These are phyloP conservation scores for Neonectria ditissima DNA, from an alignment of 2,329 filamentous ascomycete genomes.

Conservation along the genomic window DNA sequence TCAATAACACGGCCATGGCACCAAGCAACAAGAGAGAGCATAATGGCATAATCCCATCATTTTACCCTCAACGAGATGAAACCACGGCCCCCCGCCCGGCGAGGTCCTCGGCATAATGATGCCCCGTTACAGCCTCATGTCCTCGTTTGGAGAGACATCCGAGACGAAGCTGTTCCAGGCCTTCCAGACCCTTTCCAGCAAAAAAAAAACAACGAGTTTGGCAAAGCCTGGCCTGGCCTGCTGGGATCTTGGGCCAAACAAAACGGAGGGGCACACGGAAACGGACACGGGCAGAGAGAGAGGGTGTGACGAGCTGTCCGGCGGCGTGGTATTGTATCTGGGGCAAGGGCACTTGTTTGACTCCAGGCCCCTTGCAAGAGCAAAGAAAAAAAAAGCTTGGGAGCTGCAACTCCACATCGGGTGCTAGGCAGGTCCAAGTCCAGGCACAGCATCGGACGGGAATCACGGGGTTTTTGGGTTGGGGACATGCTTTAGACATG, in stretches of 20 bases:
- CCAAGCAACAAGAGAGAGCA: background rate
- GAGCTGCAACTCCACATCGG: background rate
- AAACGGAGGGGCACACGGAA: background rate
- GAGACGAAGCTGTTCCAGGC: background rate
- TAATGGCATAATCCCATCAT: background rate
- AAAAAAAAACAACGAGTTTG: too few relatives aligned
- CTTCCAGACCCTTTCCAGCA: background rate
- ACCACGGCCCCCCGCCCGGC: background rate
- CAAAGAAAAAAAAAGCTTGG: background rate
- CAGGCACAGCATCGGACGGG: background rate
- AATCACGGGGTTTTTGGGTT: background rate
- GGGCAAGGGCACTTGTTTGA: background rate
- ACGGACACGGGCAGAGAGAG: background rate
- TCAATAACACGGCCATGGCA: background rate
- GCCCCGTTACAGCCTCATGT: background rate
- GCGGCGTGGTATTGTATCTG: background rate
- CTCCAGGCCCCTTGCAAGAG: background rate
- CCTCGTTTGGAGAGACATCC: background rate
- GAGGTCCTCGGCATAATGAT: background rate
- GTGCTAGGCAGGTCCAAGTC: background rate
- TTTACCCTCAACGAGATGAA: background rate
- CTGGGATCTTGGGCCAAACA: background rate
- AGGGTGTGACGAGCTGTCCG: background rate
- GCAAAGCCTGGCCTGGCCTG: background rate
- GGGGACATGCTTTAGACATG: constrained; percentile 8